Percentiles rank a stretch among this genome's conserved stretches.
Conservation (phyloP, 2,329 filamentous ascomycete genomes). For the Hymenoscyphus linearis region DNA sequence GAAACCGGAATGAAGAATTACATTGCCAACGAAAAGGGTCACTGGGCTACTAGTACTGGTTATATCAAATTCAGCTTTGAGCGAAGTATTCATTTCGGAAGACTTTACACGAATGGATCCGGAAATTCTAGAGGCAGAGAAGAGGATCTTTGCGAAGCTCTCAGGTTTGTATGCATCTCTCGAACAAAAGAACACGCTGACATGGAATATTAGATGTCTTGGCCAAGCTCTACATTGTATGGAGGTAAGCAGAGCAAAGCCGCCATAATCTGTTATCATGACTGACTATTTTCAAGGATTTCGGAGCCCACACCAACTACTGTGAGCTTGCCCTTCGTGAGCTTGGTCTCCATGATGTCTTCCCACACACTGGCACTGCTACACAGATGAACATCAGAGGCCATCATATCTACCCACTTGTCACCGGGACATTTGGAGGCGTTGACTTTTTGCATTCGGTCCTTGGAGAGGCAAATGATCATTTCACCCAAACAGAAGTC, state of each 20-base stretch:
- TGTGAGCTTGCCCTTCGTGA: constrained; percentile 72
- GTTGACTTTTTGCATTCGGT: constrained; percentile 80
- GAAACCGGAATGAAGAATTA: constrained; percentile 98
- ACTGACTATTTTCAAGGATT: constrained; percentile 44
- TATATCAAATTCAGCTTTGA: constrained; percentile 74
- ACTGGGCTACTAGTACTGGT: constrained; percentile 84
- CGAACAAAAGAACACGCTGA: neutral
- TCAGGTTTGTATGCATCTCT: constrained; percentile 41
- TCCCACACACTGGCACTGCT: constrained; percentile 64
- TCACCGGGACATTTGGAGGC: constrained; percentile 72
- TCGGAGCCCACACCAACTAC: constrained; percentile 78
- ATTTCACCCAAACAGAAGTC: constrained; percentile 80
- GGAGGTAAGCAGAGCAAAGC: constrained; percentile 27
- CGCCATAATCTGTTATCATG: neutral
- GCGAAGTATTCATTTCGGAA: constrained; percentile 71
- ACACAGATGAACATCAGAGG: constrained; percentile 63
- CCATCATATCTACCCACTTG: constrained; percentile 64
- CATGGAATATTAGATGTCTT: constrained; percentile 35
- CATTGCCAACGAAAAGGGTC: constrained; percentile 82
- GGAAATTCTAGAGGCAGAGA: constrained; percentile 57
- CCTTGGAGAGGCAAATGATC: constrained; percentile 69
- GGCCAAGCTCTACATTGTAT: constrained; percentile 53
- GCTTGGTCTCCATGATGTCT: constrained; percentile 62
- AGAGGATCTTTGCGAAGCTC: constrained; percentile 72
- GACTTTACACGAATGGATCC: constrained; percentile 65